Evolutionary conservation across 2,329 filamentous ascomycete genomes (phyloP).

Genomic region (Didymella pomorum): DNA sequence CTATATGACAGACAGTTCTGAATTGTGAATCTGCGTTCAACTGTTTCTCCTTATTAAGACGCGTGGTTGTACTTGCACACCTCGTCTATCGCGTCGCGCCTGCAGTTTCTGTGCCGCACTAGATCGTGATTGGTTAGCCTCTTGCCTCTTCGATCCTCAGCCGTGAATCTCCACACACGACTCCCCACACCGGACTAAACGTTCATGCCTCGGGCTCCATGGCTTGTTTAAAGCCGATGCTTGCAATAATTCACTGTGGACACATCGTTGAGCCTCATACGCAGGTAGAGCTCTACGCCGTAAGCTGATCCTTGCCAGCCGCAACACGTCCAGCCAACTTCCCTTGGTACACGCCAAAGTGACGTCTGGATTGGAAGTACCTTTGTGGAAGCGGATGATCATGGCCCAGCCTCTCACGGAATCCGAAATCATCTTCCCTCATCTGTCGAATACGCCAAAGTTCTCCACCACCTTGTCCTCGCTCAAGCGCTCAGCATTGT

Average conservation of each 20-base stretch:
- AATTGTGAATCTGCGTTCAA: no score
- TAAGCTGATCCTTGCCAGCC: neutral
- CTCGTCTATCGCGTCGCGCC: neutral
- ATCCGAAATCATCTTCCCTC: conserved; percentile 62
- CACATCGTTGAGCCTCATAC: no score
- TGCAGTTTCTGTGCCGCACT: conserved; percentile 10
- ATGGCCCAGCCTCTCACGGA: conserved; percentile 42
- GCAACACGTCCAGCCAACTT: neutral
- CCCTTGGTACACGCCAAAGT: neutral
- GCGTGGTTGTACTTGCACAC: neutral
- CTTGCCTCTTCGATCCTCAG: neutral
- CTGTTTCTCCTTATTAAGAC: no score
- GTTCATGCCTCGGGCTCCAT: neutral
- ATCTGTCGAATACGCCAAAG: conserved; percentile 69
- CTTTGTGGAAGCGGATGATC: neutral
- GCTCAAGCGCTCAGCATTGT: conserved; percentile 78
- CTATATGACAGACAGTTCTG: neutral
- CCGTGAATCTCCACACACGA: conserved; percentile 1
- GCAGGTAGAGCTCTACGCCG: no score
- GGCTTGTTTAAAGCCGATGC: neutral
- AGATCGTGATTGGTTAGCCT: neutral
- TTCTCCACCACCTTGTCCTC: conserved; percentile 69
- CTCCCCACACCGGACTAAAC: neutral
- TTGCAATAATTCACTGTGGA: no score
- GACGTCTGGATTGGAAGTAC: no score